These are phyloP conservation scores for Talaromyces stipitatus DNA, from an alignment of 495 filamentous ascomycete species.

Conservation along the genomic window DNA sequence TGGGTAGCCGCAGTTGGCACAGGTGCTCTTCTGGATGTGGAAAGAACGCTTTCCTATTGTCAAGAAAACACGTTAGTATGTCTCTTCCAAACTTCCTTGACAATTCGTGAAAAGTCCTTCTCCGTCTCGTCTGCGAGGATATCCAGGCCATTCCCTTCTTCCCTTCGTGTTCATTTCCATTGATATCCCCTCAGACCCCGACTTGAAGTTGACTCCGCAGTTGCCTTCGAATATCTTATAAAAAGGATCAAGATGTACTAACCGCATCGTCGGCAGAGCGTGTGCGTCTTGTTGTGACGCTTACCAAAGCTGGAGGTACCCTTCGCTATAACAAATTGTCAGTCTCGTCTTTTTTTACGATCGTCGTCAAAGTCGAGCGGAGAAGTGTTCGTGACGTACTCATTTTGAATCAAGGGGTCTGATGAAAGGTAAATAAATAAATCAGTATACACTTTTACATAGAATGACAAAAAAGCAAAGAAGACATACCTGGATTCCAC, in stretches of 20 bases:
- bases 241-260: slow-evolving; percentile 38
- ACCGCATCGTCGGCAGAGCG: slow-evolving; percentile 99
- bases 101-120: not conserved
- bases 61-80: slow-evolving; percentile 16
- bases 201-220: not conserved
- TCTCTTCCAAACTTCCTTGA: not conserved
- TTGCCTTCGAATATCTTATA: not conserved
- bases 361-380: not conserved
- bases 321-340: slow-evolving; percentile 57
- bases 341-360: slow-evolving; percentile 27
- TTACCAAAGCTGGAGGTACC: slow-evolving; percentile 96
- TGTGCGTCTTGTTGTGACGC: slow-evolving; percentile 99
- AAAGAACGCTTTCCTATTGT: slow-evolving; percentile 79
- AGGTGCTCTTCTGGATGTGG: slow-evolving; percentile 99
- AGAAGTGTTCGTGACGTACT: slow-evolving; percentile 37
- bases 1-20: slow-evolving; percentile 95
- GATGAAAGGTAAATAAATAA: slow-evolving; percentile 2
- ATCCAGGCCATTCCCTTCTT: not conserved
- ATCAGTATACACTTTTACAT: slow-evolving; percentile 5
- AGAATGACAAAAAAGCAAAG: not conserved
- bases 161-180: not conserved
- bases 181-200: not conserved
- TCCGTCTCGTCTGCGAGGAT: not conserved
- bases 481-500: slow-evolving; percentile 42
- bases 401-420: slow-evolving; percentile 57